A percentile compares a stretch with the other conserved stretches of the same genome.
phyloP scores from a whole-genome alignment of 1,284 basidiomycete genomes.

The Heterobasidion occidentale region DNA sequence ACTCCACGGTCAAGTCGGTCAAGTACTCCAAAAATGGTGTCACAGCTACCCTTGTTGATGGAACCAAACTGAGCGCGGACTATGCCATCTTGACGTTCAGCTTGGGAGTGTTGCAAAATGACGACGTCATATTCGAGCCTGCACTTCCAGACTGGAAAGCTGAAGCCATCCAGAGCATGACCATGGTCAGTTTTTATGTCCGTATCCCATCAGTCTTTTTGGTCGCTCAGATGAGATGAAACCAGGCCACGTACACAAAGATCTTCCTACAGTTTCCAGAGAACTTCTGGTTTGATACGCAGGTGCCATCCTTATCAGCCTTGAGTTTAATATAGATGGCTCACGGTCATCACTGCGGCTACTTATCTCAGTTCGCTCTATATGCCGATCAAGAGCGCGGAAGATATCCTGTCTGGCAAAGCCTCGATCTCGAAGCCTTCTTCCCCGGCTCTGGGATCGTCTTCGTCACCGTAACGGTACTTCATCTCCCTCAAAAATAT shows the following conservation, averaged over 20 bases:
- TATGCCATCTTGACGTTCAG: slow-evolving; percentile 25
- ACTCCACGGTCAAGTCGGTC: slow-evolving; percentile 44
- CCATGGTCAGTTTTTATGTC: slow-evolving; percentile 39
- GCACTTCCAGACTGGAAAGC: slow-evolving; percentile 53
- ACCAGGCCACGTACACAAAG: slow-evolving; percentile 56
- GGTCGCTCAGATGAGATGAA: not conserved
- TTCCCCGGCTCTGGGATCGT: slow-evolving; percentile 55
- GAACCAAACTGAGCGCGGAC: slow-evolving; percentile 24
- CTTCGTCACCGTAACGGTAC: slow-evolving; percentile 59
- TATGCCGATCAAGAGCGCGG: slow-evolving; percentile 61
- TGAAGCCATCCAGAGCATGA: slow-evolving; percentile 59
- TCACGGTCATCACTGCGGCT: not conserved
- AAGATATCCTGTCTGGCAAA: slow-evolving; percentile 65
- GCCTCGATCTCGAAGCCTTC: slow-evolving; percentile 51
- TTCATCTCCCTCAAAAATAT: slow-evolving; percentile 10
- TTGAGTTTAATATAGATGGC: not conserved
- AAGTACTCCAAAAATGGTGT: slow-evolving; percentile 38
- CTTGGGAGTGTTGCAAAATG: slow-evolving; percentile 41
- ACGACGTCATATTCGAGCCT: slow-evolving; percentile 50
- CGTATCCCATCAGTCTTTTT: not conserved
- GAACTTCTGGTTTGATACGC: slow-evolving; percentile 64
- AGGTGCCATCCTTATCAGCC: slow-evolving; percentile 30
- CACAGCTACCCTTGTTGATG: slow-evolving; percentile 36
- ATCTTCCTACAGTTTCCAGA: slow-evolving; percentile 60
- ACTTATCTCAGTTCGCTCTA: slow-evolving; percentile 39